Evolutionary conservation across 1,284 basidiomycete genomes (phyloP).

Genomic region (Leccinum glutinopallens): DNA sequence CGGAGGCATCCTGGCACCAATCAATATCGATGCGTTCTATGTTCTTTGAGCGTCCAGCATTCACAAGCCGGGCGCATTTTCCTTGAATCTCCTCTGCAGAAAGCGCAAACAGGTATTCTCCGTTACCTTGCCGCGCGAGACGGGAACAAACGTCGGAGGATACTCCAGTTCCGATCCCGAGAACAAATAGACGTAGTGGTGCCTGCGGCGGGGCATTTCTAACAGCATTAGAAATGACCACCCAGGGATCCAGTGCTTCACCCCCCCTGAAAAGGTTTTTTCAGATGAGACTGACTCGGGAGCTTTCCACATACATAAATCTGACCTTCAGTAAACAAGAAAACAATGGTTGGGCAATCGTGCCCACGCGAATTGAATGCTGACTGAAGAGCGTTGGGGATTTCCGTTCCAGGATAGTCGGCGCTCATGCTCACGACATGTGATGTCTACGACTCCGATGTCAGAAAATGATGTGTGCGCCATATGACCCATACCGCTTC

Average conservation of each 20-base stretch:
- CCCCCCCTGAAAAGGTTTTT: no score
- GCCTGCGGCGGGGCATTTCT: constrained; percentile 25
- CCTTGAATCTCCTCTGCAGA: constrained; percentile 46
- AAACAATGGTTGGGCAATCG: constrained; percentile 46
- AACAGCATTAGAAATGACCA: constrained; percentile 37
- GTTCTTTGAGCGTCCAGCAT: constrained; percentile 48
- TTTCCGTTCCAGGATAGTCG: constrained; percentile 51
- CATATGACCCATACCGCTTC: constrained; percentile 42
- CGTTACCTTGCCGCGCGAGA: constrained; percentile 53
- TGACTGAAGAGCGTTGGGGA: constrained; percentile 39
- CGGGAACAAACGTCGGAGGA: constrained; percentile 53
- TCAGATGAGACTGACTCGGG: no score
- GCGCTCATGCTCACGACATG: constrained; percentile 43
- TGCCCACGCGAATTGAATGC: constrained; percentile 26
- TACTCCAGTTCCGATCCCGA: constrained; percentile 55
- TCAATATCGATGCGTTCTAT: constrained; percentile 49
- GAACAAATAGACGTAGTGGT: constrained; percentile 50
- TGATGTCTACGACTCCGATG: constrained; percentile 27
- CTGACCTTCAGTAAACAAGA: constrained; percentile 57
- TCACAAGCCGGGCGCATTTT: constrained; percentile 52
- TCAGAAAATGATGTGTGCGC: constrained; percentile 5
- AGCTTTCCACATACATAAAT: constrained; percentile 29
- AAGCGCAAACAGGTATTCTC: constrained; percentile 48
- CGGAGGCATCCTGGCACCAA: constrained; percentile 39
- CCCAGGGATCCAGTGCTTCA: constrained; percentile 16